A percentile compares a stretch with the other conserved stretches of the same genome.
Conservation (phyloP, 2,329 filamentous ascomycete species). For the Emergomyces pasteurianus region DNA sequence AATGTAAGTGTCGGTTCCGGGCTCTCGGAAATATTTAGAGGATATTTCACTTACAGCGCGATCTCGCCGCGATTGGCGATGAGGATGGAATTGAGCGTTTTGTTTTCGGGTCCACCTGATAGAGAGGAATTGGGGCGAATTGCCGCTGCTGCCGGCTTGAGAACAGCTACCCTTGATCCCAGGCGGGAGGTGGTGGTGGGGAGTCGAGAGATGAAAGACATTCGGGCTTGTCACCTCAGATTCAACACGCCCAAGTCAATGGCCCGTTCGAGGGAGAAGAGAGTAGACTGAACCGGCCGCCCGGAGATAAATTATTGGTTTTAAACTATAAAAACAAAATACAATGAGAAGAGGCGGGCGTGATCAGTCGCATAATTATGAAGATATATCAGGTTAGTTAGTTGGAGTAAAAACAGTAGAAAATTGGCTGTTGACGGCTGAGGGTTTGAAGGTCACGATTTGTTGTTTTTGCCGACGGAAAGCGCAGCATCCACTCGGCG, state of each 20-base stretch:
- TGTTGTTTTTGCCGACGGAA: conserved; percentile 7
- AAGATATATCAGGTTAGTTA: not conserved
- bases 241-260: too few relatives aligned
- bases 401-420: not conserved
- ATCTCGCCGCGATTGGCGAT: conserved; percentile 98
- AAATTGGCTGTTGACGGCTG: not conserved
- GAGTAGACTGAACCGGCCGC: too few relatives aligned
- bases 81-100: conserved; percentile 60
- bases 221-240: not conserved
- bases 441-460: not conserved
- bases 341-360: not conserved
- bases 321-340: too few relatives aligned
- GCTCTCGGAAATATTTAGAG: not conserved
- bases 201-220: conserved; percentile 10
- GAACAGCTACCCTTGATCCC: conserved; percentile 7
- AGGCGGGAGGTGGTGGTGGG: conserved; percentile 10
- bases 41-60: conserved; percentile 46
- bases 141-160: conserved; percentile 5
- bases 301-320: too few relatives aligned
- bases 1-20: not conserved
- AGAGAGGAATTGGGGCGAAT: conserved; percentile 7
- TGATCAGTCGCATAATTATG: not conserved
- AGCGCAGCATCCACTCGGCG: not conserved
- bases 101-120: conserved; percentile 15
- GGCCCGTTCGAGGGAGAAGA: too few relatives aligned